A percentile compares a stretch with the other conserved stretches of the same genome.
phyloP scores from a whole-genome alignment of 2,329 filamentous ascomycete species.

The Tricladium varicosporioides region DNA sequence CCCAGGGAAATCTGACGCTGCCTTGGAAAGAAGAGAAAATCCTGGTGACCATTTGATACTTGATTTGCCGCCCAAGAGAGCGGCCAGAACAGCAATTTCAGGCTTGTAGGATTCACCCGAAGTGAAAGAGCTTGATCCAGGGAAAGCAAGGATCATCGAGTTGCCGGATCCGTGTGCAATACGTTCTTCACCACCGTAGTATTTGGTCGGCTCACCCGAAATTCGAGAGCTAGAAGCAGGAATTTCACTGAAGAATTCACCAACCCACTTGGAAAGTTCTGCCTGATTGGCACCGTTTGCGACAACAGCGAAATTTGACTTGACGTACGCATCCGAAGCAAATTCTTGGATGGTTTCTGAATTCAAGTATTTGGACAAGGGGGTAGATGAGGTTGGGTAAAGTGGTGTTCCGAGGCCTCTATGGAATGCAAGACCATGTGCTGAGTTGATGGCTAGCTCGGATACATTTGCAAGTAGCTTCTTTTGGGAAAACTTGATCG shows the following conservation, averaged over 20 bases:
- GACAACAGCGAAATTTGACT: conserved; percentile 87
- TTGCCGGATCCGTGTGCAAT: conserved; percentile 75
- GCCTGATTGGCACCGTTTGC: conserved; percentile 80
- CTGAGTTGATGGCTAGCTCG: conserved; percentile 78
- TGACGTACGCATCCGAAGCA: conserved; percentile 76
- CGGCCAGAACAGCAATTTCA: conserved; percentile 81
- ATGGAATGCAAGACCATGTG: conserved; percentile 87
- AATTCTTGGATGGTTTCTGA: conserved; percentile 73
- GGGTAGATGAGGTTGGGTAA: conserved; percentile 68
- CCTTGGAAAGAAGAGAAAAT: conserved; percentile 87
- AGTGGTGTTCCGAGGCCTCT: conserved; percentile 80
- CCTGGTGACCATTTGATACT: conserved; percentile 94
- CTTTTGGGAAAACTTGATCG: conserved; percentile 76
- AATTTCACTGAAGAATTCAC: conserved; percentile 82
- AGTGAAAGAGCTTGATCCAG: conserved; percentile 75
- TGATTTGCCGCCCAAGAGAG: conserved; percentile 86
- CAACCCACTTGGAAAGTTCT: conserved; percentile 83
- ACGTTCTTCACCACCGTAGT: conserved; percentile 94
- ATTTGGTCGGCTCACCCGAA: conserved; percentile 69
- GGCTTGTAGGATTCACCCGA: conserved; percentile 75
- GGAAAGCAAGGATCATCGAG: conserved; percentile 87
- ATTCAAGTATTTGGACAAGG: conserved; percentile 77
- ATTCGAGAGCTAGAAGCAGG: conserved; percentile 50
- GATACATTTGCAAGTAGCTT: conserved; percentile 60
- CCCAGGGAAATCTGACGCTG: conserved; percentile 62